Evolutionary conservation across 2,329 filamentous ascomycete genomes (phyloP).

Genomic region (Dothistroma septosporum): DNA sequence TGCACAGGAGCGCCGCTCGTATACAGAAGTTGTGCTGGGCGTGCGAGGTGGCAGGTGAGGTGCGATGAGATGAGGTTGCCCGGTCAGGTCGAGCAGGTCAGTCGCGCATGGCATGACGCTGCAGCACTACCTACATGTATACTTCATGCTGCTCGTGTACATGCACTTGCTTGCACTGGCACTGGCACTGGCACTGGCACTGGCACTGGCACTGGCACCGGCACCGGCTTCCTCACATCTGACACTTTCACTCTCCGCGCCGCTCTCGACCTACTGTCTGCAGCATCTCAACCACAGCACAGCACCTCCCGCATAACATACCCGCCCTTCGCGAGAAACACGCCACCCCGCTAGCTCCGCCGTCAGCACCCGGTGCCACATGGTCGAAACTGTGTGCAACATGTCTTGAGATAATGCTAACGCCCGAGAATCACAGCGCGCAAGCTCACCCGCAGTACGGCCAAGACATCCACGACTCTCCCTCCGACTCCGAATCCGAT

Average conservation of each 20-base stretch:
- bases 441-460: slow-evolving; percentile 41
- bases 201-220: too few relatives aligned
- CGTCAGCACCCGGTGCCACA: not conserved
- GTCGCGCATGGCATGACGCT: not conserved
- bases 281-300: not conserved
- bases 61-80: not conserved
- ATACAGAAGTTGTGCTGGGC: not conserved
- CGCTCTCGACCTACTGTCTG: not conserved
- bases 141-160: not conserved
- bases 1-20: not conserved
- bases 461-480: slow-evolving; percentile 64
- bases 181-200: too few relatives aligned
- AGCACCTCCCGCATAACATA: not conserved
- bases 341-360: not conserved
- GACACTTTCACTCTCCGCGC: not conserved
- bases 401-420: slow-evolving; percentile 22
- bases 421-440: slow-evolving; percentile 20
- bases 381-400: not conserved
- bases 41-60: not conserved
- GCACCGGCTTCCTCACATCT: not conserved
- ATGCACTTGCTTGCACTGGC: not conserved
- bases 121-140: too few relatives aligned
- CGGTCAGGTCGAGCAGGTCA: not conserved
- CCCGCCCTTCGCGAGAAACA: not conserved
- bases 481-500: slow-evolving; percentile 68